A percentile compares a stretch with the other conserved stretches of the same genome.
These are phyloP conservation scores for Aspergillus brasiliensis DNA, from an alignment of 2,329 filamentous ascomycete genomes.

Conservation along the genomic window DNA sequence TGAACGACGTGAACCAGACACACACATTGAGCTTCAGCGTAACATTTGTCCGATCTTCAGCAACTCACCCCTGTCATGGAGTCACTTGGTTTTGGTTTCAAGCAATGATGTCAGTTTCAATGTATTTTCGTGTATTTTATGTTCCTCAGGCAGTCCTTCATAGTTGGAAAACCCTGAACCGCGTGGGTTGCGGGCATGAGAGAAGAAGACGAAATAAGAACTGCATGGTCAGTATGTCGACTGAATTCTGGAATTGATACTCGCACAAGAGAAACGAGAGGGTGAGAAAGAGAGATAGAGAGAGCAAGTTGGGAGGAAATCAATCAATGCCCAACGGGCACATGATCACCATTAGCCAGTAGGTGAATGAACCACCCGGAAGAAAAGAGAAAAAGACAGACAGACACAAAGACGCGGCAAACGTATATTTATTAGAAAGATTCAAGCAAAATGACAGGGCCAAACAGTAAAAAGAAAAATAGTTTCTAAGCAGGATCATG, in stretches of 20 bases:
- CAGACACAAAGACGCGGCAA: conserved; percentile 3
- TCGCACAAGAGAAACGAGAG: no score
- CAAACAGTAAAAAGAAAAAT: no score
- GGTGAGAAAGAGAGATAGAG: no score
- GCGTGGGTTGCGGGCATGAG: no score
- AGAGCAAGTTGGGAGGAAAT: background rate
- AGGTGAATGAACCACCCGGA: background rate
- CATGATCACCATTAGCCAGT: background rate
- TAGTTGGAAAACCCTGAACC: background rate
- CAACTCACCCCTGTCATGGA: conserved; percentile 1
- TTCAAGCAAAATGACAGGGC: no score
- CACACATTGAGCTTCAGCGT: conserved; percentile 19
- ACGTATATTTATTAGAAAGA: conserved; percentile 19
- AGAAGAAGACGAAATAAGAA: background rate
- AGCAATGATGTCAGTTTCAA: conserved; percentile 9
- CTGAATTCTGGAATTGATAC: background rate
- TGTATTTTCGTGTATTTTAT: conserved; percentile 4
- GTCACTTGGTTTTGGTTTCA: conserved; percentile 2
- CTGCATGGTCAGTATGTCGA: background rate
- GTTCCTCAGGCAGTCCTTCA: background rate
- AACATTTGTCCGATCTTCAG: conserved; percentile 9
- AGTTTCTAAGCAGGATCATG: background rate
- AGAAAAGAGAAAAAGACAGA: background rate
- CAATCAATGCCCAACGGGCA: background rate
- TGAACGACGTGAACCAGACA: conserved; percentile 46